Evolutionary conservation across 2,329 filamentous ascomycete species (phyloP).

Genomic region (Epichloe gansuensis): DNA sequence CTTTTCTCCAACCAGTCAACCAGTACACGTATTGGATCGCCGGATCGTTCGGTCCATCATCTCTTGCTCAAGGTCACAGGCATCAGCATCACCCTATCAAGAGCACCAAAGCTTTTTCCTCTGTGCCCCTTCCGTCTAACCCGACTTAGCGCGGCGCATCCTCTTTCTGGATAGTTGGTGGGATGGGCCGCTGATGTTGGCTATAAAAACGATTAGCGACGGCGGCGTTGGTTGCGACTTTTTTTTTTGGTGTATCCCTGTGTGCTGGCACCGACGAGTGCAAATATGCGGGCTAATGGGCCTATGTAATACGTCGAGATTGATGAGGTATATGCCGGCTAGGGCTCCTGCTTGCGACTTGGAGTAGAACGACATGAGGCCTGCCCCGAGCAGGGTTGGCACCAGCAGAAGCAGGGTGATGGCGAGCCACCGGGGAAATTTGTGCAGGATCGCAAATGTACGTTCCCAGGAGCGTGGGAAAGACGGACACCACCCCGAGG

Average conservation of each 20-base stretch:
- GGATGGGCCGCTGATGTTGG: conserved; percentile 27
- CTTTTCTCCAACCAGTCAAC: conserved; percentile 5
- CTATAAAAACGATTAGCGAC: conserved; percentile 30
- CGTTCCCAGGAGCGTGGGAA: conserved; percentile 12
- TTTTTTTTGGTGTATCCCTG: conserved; percentile 32
- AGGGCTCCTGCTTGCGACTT: conserved; percentile 18
- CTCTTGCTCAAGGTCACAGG: conserved; percentile 12
- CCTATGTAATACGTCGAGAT: conserved; percentile 35
- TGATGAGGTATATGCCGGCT: conserved; percentile 18
- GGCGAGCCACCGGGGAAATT: conserved; percentile 17
- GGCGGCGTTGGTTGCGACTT: conserved; percentile 29
- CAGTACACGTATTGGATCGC: conserved; percentile 14
- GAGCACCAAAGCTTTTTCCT: conserved; percentile 14
- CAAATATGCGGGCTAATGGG: too few relatives aligned
- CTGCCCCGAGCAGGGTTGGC: conserved; percentile 14
- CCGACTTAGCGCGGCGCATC: conserved; percentile 32
- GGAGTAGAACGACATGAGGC: conserved; percentile 16
- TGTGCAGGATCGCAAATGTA: conserved; percentile 12
- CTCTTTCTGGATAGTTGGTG: conserved; percentile 20
- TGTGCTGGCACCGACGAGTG: conserved; percentile 33
- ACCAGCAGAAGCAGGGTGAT: conserved; percentile 14
- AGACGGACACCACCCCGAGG: conserved; percentile 12
- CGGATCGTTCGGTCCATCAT: conserved; percentile 22
- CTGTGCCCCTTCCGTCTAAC: conserved; percentile 24
- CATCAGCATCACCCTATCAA: conserved; percentile 19